Evolutionary conservation across 202 grass and related monocot species (phyloP).

Genomic region (Panicum hallii): DNA sequence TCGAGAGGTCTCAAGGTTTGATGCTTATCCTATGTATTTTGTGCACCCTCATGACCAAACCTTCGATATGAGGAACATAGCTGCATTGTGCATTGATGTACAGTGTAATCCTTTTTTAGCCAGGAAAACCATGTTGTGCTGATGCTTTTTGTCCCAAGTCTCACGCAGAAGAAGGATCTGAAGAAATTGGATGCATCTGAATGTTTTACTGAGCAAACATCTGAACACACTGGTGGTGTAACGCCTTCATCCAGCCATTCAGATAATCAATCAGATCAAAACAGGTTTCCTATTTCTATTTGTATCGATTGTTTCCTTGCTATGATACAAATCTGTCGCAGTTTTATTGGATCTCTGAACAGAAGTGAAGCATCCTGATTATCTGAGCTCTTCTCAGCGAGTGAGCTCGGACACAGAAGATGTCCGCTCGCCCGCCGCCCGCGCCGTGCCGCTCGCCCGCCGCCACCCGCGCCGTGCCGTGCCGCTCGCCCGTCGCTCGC

Average conservation of each 20-base stretch:
- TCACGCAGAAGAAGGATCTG: slow-evolving; percentile 12
- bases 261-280: slow-evolving; percentile 34
- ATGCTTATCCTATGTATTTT: slow-evolving; percentile 17
- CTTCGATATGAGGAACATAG: background rate
- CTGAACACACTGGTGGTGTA: slow-evolving; percentile 16
- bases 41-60: background rate
- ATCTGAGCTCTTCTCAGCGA: slow-evolving; percentile 23
- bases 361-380: slow-evolving; percentile 46
- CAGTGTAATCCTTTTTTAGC: slow-evolving; percentile 22
- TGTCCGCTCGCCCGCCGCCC: no score
- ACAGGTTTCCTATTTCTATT: slow-evolving; percentile 45
- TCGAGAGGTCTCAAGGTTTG: slow-evolving; percentile 41
- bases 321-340: slow-evolving; percentile 31
- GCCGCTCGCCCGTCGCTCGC: no score
- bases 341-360: slow-evolving; percentile 29
- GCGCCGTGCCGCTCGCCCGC: no score
- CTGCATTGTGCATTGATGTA: slow-evolving; percentile 33
- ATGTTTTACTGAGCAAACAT: slow-evolving; percentile 26
- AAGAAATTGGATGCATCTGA: slow-evolving; percentile 34
- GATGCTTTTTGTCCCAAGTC: slow-evolving; percentile 9
- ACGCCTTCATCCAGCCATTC: slow-evolving; percentile 18
- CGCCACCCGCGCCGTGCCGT: no score
- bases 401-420: background rate
- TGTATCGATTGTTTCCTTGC: background rate
- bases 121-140: slow-evolving; percentile 23